A percentile compares a stretch with the other conserved stretches of the same genome.
Evolutionary conservation across 2,329 filamentous ascomycete genomes (phyloP).

Genomic region (Colletotrichum somersetense): DNA sequence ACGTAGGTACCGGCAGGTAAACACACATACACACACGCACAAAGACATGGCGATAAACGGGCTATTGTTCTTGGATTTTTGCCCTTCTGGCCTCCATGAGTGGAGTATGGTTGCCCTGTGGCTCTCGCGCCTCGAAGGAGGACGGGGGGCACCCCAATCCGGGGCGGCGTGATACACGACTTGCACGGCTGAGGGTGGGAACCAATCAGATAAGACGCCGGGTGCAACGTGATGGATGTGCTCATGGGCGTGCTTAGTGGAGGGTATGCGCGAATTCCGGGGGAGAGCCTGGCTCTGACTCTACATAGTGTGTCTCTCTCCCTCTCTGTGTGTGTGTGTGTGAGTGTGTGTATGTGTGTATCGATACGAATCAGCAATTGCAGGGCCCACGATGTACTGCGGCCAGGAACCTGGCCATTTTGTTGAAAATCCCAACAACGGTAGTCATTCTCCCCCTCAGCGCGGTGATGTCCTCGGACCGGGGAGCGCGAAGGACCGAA

Average conservation of each 20-base stretch:
- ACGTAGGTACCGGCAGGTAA: conserved; percentile 23
- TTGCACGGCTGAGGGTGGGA: neutral
- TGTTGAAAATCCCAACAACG: neutral
- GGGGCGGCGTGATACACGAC: conserved; percentile 16
- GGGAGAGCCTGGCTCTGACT: conserved; percentile 22
- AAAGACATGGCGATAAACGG: neutral
- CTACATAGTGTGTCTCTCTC: neutral
- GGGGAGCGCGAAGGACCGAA: neutral
- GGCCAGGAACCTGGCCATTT: neutral
- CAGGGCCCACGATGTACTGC: conserved; percentile 24
- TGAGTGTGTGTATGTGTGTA: too few relatives aligned
- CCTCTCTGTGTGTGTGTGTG: neutral
- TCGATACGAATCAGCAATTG: conserved; percentile 17
- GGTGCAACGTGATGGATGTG: conserved; percentile 45
- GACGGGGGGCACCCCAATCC: neutral
- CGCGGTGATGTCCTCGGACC: neutral
- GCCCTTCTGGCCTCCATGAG: neutral
- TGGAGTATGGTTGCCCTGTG: conserved; percentile 9
- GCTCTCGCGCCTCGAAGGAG: conserved; percentile 15
- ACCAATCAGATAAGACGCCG: conserved; percentile 41
- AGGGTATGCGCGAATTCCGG: conserved; percentile 37
- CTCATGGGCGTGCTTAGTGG: conserved; percentile 35
- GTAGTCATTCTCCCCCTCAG: neutral
- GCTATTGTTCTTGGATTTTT: neutral
- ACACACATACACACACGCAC: neutral